Evolutionary conservation across 768 basidiomycete species (phyloP), one percentile per base, ranked within the genome.

Genomic region (Cytidiella melzeri): DNA sequence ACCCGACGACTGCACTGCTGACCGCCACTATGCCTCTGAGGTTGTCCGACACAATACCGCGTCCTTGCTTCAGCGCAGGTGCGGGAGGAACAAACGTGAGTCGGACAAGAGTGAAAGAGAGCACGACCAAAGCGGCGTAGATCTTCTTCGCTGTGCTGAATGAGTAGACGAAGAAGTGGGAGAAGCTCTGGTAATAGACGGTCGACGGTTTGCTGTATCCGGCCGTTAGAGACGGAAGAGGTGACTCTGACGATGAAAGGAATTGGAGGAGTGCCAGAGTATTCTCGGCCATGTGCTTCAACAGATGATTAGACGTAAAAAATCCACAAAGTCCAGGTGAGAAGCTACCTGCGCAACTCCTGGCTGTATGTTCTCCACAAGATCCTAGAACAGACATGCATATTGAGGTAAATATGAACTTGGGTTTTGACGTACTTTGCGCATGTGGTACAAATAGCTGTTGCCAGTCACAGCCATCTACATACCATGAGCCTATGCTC

Each of bases 401-500:
- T 34, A n/a, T 50, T 44, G 45, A 20, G 28, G 3, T 15, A 12
- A 15, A 28, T n/a, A 19, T 18, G n/a, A 43, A n/a, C 28, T 45
- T 2, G 21, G 34, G 5, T 25, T 7, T 25, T 19, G 9, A 55
- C 62, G 1, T 56, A 83, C 86, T 72, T 90, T 90, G 42, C 87
- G 82, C 70, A 92, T 97, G 66, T 97, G 93, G 61, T 96, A 97
- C 46, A 92, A 70, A 64, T 96, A 98, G 57, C 88, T 89, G 65
- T 95, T 89, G 12, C 91, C 89, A 3, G 95, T 83, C 23, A 95
- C 70, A 0, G 93, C 93, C 77, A 95, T 91, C 88, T 91, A 41
- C 10, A 43, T 43, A 40, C 28, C 48, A 52, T 41, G 37, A 47
- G 38, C 47, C 19, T 21, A 27, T 39, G 24, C 18, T 1, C 12